Evolutionary conservation across 768 basidiomycete genomes (phyloP), one percentile per base, ranked within the genome.

Genomic region (Filobasidium wieringae): DNA sequence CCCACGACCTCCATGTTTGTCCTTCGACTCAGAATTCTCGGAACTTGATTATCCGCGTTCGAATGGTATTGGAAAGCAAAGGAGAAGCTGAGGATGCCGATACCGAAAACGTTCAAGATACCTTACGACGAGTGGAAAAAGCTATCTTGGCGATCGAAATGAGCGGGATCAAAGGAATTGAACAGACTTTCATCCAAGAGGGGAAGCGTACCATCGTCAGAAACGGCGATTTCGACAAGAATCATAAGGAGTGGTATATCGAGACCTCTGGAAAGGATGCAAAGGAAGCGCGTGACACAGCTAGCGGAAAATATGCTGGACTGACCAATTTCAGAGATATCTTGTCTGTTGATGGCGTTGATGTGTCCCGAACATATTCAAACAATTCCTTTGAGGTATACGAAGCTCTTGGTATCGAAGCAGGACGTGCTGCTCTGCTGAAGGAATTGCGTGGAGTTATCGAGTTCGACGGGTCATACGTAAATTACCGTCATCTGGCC

Each of bases 381-480:
- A 99, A 99, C 81, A 93, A 85, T 73, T 93, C 90, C 74, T 84
- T 87, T 49, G 95, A 97, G 75, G 80, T 96, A 51, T 91, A 91
- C 80, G 79, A 88, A 64, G 88, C 92, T 24, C 80, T 97, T 54
- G 95, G 95, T 64, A 95, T 99, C 68, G 95, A 99, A 74, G 95
- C 91, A 19, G 91, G 92, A 15, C 84, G 93, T 6, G 89, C 84
- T 15, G 89, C 92, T 7, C 85, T 99, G 66, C 83, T 95, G 80
- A 88, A 80, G 77, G 95, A 99, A 73, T 75, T 99, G 45, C 85
- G 93, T 62, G 81, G 84, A 57, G 95, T 97, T 71, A 95, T 99
- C 75, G 92, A 96, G 75, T 96, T 97, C 77, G 93, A 96, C 69
- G 93, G 93, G 79, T 96, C 93, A 17, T 95, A 96, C 68, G 95